Conservation (phyloP, 192 early-diverging fungal species). For the Coemansia sp. region DNA sequence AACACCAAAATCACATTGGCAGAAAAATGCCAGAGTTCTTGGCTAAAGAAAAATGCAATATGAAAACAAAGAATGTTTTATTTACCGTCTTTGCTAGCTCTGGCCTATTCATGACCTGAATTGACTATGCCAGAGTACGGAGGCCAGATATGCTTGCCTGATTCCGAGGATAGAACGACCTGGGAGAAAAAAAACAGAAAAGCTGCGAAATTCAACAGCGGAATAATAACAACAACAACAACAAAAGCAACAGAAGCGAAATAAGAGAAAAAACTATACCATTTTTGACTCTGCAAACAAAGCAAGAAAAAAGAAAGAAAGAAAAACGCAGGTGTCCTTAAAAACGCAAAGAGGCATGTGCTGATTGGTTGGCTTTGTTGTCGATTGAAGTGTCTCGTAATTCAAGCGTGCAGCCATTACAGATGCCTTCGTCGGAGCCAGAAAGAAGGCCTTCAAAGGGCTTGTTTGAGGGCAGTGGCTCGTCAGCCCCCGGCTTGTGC, state of each 20-base stretch:
- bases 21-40: not conserved
- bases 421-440: not conserved
- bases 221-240: not conserved
- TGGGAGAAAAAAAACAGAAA: constrained; percentile 6
- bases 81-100: constrained; percentile 23
- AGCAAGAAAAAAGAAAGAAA: constrained; percentile 1
- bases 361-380: constrained; percentile 9
- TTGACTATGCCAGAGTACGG: not conserved
- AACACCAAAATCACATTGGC: not conserved
- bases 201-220: not conserved
- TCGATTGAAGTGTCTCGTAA: constrained; percentile 2
- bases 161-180: no score
- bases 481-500: constrained; percentile 1
- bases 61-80: not conserved
- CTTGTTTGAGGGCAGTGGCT: constrained; percentile 25
- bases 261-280: not conserved
- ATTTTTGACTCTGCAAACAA: not conserved
- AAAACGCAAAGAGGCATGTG: no score
- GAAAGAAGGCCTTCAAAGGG: constrained; percentile 17
- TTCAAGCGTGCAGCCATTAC: constrained; percentile 43
- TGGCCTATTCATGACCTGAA: constrained; percentile 13
- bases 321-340: not conserved
- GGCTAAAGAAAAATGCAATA: not conserved
- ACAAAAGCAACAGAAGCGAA: not conserved
- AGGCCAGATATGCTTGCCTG: not conserved